phyloP scores from a whole-genome alignment of 2,329 filamentous ascomycete genomes.

The Penicillium sp. region DNA sequence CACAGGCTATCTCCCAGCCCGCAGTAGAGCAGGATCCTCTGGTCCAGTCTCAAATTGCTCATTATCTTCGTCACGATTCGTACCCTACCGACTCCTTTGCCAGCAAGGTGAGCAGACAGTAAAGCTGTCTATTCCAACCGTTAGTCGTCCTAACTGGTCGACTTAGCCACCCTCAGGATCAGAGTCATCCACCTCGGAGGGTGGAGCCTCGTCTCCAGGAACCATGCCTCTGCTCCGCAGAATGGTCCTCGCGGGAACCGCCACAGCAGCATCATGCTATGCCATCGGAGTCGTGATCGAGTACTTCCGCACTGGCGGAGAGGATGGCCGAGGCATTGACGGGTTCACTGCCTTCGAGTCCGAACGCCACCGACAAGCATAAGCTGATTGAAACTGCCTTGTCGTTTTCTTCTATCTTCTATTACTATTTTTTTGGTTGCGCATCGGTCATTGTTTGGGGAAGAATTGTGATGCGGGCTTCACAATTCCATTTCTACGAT shows the following conservation, averaged over 20 bases:
- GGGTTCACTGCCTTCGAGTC: slow-evolving; percentile 38
- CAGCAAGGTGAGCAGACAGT: slow-evolving; percentile 22
- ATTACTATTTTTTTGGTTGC: background rate
- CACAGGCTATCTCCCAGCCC: background rate
- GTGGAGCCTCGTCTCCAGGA: slow-evolving; percentile 1
- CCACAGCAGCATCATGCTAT: slow-evolving; percentile 38
- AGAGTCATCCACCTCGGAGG: background rate
- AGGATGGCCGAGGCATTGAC: slow-evolving; percentile 35
- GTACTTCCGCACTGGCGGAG: slow-evolving; percentile 40
- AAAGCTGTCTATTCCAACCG: slow-evolving; percentile 14
- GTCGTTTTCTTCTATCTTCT: background rate
- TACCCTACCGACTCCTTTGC: slow-evolving; percentile 1
- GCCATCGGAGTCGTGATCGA: slow-evolving; percentile 38
- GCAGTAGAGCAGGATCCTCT: slow-evolving; percentile 4
- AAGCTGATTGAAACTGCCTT: background rate
- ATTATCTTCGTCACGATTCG: slow-evolving; percentile 10
- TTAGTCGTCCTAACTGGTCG: slow-evolving; percentile 25
- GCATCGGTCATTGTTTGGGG: background rate
- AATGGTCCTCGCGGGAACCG: slow-evolving; percentile 32
- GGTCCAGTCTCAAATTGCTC: slow-evolving; percentile 9
- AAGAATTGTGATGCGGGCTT: slow-evolving; percentile 3
- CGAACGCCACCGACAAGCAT: slow-evolving; percentile 27
- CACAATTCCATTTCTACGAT: slow-evolving; percentile 2
- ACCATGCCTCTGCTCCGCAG: slow-evolving; percentile 22
- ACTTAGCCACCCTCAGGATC: slow-evolving; percentile 14